Evolutionary conservation across 2,329 filamentous ascomycete genomes (phyloP).

Genomic region (Cladosporium sp.): DNA sequence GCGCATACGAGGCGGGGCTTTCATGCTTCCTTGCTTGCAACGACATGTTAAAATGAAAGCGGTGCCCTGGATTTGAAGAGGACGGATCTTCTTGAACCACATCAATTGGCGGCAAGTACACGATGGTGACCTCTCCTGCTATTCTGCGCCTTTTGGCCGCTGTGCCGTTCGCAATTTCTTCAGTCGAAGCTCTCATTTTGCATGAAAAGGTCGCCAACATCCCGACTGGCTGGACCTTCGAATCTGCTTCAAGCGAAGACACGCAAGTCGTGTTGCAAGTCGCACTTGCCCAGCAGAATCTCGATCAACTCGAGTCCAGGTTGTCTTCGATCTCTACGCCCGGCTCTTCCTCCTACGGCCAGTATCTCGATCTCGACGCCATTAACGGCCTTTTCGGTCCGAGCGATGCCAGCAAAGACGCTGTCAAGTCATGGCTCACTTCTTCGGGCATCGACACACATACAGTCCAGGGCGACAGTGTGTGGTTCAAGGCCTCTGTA

Average conservation of each 20-base stretch:
- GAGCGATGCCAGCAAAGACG: constrained; percentile 42
- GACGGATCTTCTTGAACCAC: too few relatives aligned
- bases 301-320: constrained; percentile 49
- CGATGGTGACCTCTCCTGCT: not conserved
- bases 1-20: not conserved
- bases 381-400: constrained; percentile 54
- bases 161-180: not conserved
- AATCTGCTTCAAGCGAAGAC: not conserved
- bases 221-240: not conserved
- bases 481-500: constrained; percentile 54
- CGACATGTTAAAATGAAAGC: not conserved
- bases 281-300: not conserved
- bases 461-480: constrained; percentile 55
- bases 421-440: constrained; percentile 54
- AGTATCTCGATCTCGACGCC: constrained; percentile 59
- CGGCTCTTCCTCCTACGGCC: constrained; percentile 54
- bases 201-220: not conserved
- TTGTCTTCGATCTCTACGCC: constrained; percentile 61
- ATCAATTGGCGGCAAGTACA: not conserved
- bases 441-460: constrained; percentile 49
- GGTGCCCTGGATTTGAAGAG: not conserved
- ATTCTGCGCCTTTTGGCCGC: not conserved
- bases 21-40: not conserved
- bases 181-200: not conserved
- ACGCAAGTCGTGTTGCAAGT: not conserved